Conservation (phyloP, 2,329 filamentous ascomycete species). For the Bipolaris gigantea region DNA sequence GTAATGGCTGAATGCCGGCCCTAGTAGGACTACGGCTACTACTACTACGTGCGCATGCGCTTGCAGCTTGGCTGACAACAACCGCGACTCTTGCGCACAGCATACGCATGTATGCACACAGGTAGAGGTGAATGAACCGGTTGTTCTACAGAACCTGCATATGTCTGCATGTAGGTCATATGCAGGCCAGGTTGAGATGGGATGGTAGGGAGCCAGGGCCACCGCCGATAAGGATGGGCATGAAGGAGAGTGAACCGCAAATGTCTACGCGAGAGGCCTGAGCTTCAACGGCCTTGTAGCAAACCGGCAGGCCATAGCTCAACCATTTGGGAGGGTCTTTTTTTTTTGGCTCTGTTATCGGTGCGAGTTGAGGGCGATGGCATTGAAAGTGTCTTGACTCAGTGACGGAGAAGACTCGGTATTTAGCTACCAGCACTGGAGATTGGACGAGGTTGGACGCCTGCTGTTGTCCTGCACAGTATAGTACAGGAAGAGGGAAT, state of each 20-base stretch:
- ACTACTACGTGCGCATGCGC: neutral
- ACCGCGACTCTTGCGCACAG: neutral
- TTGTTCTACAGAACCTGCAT: neutral
- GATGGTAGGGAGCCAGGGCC: neutral
- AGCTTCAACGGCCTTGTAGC: constrained; percentile 2
- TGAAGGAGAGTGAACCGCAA: neutral
- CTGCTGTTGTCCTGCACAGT: neutral
- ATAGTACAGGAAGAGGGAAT: neutral
- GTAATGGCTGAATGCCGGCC: neutral
- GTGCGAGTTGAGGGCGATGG: neutral
- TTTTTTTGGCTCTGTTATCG: neutral
- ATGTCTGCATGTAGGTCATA: neutral
- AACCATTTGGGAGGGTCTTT: neutral
- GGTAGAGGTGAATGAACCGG: neutral
- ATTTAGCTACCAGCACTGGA: neutral
- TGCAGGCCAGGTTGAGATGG: neutral
- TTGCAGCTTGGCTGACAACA: neutral
- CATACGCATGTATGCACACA: neutral
- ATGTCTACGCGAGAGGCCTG: constrained; percentile 13
- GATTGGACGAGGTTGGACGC: neutral
- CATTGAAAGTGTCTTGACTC: neutral
- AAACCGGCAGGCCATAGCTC: constrained; percentile 2
- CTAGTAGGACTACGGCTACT: neutral
- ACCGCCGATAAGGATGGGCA: constrained; percentile 7
- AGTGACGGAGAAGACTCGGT: neutral